A percentile compares a stretch with the other conserved stretches of the same genome.
Conservation (phyloP, 345 rosid species). For the Lepidium africanum region DNA sequence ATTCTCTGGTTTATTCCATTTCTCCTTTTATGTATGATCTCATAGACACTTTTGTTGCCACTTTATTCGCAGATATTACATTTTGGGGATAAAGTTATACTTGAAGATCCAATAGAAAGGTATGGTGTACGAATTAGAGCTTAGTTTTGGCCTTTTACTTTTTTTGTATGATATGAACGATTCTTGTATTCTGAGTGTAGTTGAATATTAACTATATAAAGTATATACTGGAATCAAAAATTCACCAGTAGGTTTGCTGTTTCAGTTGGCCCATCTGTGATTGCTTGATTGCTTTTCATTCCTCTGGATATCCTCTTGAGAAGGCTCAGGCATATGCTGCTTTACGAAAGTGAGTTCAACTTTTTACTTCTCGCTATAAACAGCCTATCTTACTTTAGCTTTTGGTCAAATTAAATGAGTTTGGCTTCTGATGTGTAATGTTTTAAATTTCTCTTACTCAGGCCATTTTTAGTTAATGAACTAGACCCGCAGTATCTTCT, state of each 20-base stretch:
- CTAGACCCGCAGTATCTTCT: slow-evolving; percentile 92
- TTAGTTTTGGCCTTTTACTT: neutral
- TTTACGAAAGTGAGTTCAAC: slow-evolving; percentile 67
- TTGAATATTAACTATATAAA: neutral
- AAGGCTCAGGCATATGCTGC: slow-evolving; percentile 68
- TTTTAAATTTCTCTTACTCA: slow-evolving; percentile 27
- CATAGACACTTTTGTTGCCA: neutral
- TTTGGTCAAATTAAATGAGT: neutral
- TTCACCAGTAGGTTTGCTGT: slow-evolving; percentile 23
- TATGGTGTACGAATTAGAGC: slow-evolving; percentile 5
- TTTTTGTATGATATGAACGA: neutral
- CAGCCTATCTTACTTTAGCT: neutral
- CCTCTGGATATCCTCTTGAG: slow-evolving; percentile 88
- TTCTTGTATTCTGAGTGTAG: slow-evolving; percentile 3
- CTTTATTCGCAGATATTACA: slow-evolving; percentile 49
- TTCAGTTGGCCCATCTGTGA: slow-evolving; percentile 98
- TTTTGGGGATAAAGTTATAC: slow-evolving; percentile 81
- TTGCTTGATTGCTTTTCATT: slow-evolving; percentile 95
- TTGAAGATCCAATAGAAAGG: slow-evolving; percentile 94
- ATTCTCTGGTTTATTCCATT: slow-evolving; percentile 6
- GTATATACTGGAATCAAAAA: slow-evolving; percentile 11
- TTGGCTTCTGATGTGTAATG: slow-evolving; percentile 1
- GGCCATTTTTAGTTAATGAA: slow-evolving; percentile 93
- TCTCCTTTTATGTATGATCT: neutral
- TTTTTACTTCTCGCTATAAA: neutral